phyloP scores from a whole-genome alignment of 176 grass and related monocot genomes.

The Eleusine coracana region DNA sequence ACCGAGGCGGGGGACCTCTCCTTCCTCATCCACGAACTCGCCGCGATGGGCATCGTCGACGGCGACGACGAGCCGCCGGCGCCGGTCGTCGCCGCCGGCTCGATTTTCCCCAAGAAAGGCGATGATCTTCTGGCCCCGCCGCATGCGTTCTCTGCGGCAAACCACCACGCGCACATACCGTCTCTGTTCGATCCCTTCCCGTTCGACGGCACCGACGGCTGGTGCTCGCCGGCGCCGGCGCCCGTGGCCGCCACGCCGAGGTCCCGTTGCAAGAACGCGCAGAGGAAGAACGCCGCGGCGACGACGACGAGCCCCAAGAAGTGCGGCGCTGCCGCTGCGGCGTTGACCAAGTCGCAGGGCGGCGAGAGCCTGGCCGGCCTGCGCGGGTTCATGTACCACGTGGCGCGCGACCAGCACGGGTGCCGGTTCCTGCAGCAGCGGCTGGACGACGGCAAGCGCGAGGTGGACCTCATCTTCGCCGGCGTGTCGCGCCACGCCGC shows the following conservation, averaged over 20 bases:
- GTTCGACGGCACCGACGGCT: slow-evolving; percentile 24
- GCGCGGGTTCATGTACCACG: slow-evolving; percentile 59
- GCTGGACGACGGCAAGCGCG: slow-evolving; percentile 65
- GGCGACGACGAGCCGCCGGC: slow-evolving; percentile 23
- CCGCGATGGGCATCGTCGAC: slow-evolving; percentile 43
- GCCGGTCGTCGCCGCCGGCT: neutral
- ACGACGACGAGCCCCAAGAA: slow-evolving; percentile 40
- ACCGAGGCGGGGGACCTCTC: slow-evolving; percentile 10
- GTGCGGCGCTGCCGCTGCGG: neutral
- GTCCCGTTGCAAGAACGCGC: slow-evolving; percentile 30
- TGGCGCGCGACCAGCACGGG: slow-evolving; percentile 82
- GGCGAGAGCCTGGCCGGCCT: slow-evolving; percentile 55
- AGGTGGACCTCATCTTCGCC: slow-evolving; percentile 67
- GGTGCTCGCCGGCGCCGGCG: neutral
- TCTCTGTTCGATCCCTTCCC: slow-evolving; percentile 31
- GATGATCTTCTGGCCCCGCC: slow-evolving; percentile 11
- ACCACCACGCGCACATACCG: neutral
- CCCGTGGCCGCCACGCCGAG: neutral
- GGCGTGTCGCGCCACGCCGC: slow-evolving; percentile 58
- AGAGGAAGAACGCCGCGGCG: slow-evolving; percentile 37
- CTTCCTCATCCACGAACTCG: slow-evolving; percentile 45
- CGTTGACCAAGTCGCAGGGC: slow-evolving; percentile 37
- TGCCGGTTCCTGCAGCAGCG: slow-evolving; percentile 81
- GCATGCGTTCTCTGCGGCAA: slow-evolving; percentile 36
- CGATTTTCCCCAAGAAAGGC: neutral